Conservation (phyloP, 2,329 filamentous ascomycete species). For the Clarireedia paspali region DNA sequence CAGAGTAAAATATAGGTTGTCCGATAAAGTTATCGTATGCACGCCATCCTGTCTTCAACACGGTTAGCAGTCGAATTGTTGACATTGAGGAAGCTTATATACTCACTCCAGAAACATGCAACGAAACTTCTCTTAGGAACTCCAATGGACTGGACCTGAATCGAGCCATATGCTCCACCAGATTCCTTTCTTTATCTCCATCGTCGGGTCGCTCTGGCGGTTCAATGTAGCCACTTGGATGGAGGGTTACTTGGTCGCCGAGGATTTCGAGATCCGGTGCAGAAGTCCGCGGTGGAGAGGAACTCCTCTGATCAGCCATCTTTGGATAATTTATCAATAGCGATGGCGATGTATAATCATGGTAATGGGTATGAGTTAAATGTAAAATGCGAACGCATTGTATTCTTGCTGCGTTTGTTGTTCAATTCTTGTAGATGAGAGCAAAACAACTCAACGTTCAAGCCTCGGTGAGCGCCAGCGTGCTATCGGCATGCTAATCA, state of each 20-base stretch:
- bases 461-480: slow-evolving; percentile 2
- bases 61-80: background rate
- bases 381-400: background rate
- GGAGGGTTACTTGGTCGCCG: slow-evolving; percentile 65
- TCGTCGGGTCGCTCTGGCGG: slow-evolving; percentile 35
- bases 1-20: slow-evolving; percentile 86
- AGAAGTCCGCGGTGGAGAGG: slow-evolving; percentile 35
- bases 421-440: background rate
- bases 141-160: slow-evolving; percentile 66
- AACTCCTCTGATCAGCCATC: slow-evolving; percentile 29
- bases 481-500: background rate
- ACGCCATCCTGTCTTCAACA: slow-evolving; percentile 67
- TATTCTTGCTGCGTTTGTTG: background rate
- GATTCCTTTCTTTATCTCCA: slow-evolving; percentile 55
- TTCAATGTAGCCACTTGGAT: slow-evolving; percentile 62
- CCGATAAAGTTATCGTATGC: slow-evolving; percentile 87
- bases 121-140: slow-evolving; percentile 87
- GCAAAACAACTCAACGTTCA: too few species aligned
- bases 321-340: background rate
- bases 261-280: slow-evolving; percentile 73
- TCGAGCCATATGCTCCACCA: slow-evolving; percentile 78
- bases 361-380: background rate
- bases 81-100: background rate
- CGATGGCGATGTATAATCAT: background rate
- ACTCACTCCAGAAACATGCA: slow-evolving; percentile 70